Evolutionary conservation across 2,329 filamentous ascomycete genomes (phyloP).

Genomic region (Fusarium nodosum): DNA sequence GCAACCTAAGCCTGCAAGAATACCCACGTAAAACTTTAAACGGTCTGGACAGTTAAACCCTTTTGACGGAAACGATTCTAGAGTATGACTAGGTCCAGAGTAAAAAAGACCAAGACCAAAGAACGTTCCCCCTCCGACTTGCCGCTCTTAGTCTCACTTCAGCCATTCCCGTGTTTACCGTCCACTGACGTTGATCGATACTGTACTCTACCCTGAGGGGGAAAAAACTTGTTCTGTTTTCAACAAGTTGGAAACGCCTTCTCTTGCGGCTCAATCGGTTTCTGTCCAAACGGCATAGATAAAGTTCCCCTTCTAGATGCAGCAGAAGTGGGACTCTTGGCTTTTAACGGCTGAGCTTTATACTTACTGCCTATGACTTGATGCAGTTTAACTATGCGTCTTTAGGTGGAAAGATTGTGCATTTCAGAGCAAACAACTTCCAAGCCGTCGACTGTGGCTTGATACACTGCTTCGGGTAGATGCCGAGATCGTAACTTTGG

Average conservation of each 20-base stretch:
- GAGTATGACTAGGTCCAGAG: constrained; percentile 3
- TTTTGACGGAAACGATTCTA: constrained; percentile 39
- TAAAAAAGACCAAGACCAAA: neutral
- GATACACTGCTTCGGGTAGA: neutral
- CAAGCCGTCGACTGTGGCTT: constrained; percentile 25
- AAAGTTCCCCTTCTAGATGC: constrained; percentile 29
- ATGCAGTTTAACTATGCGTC: constrained; percentile 32
- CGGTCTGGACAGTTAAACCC: constrained; percentile 10
- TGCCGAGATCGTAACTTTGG: constrained; percentile 1
- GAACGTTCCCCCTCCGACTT: constrained; percentile 1
- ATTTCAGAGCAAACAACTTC: constrained; percentile 22
- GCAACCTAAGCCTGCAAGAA: constrained; percentile 17
- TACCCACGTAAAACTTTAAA: constrained; percentile 26
- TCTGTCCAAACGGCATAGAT: neutral
- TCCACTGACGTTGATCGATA: constrained; percentile 20
- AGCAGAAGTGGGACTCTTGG: constrained; percentile 21
- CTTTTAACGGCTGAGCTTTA: constrained; percentile 33
- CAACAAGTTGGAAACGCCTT: constrained; percentile 1
- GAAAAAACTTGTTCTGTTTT: neutral
- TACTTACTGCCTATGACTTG: constrained; percentile 16
- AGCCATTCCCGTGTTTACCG: constrained; percentile 41
- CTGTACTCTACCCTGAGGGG: neutral
- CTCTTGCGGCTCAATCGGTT: neutral
- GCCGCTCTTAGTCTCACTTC: constrained; percentile 17
- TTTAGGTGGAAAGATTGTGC: constrained; percentile 2